A percentile compares a stretch with the other conserved stretches of the same genome.
Evolutionary conservation across 2,329 filamentous ascomycete genomes (phyloP).

Genomic region (Colletotrichum abscissum): DNA sequence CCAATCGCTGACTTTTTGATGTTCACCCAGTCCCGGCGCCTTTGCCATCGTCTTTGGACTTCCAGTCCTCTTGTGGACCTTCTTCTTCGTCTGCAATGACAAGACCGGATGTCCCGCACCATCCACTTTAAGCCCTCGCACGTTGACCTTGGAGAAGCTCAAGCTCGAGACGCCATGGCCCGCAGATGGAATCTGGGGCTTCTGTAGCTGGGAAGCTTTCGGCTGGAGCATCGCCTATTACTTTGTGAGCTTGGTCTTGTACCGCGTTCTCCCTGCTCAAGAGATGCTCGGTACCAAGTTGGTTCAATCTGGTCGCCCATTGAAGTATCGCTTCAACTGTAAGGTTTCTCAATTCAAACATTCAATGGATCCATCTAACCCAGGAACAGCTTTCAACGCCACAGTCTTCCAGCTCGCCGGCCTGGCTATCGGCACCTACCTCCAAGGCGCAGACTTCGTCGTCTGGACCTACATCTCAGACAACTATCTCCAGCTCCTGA

Average conservation of each 20-base stretch:
- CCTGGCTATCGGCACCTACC: constrained; percentile 65
- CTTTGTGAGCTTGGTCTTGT: constrained; percentile 75
- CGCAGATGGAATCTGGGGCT: constrained; percentile 70
- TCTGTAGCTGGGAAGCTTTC: constrained; percentile 75
- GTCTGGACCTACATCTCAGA: constrained; percentile 80
- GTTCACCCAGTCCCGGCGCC: constrained; percentile 71
- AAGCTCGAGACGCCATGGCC: constrained; percentile 84
- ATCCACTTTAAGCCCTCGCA: constrained; percentile 75
- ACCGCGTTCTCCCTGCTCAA: constrained; percentile 78
- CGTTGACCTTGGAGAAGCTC: constrained; percentile 74
- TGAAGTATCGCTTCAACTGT: constrained; percentile 85
- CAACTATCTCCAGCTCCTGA: constrained; percentile 75
- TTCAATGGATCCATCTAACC: neutral
- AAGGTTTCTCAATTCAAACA: constrained; percentile 31
- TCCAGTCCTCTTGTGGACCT: constrained; percentile 77
- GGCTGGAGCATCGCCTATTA: constrained; percentile 81
- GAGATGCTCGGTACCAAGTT: constrained; percentile 76
- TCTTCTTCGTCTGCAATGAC: constrained; percentile 88
- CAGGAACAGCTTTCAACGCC: constrained; percentile 9
- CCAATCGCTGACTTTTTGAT: neutral
- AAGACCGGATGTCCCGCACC: constrained; percentile 87
- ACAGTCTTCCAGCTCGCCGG: constrained; percentile 25
- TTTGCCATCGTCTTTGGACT: constrained; percentile 80
- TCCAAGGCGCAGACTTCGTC: constrained; percentile 73
- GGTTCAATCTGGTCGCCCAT: constrained; percentile 69